Conservation (phyloP, 225 moss, liverwort and hornwort species). For the Lunularia cruciata region DNA sequence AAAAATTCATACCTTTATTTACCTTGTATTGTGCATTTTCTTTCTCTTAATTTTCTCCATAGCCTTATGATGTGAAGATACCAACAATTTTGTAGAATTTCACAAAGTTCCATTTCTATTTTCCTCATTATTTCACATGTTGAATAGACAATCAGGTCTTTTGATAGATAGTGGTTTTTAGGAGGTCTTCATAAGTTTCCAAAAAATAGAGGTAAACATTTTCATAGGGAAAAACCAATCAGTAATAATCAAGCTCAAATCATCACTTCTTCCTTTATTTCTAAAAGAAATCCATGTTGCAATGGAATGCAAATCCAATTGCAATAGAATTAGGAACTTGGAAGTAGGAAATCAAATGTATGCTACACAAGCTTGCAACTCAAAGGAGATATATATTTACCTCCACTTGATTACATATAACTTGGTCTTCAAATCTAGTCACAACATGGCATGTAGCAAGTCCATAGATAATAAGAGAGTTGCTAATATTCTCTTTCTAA, state of each 20-base stretch:
- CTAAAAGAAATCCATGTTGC: no score
- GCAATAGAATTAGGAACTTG: no score
- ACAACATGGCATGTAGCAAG: conserved; percentile 88
- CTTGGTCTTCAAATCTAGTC: conserved; percentile 66
- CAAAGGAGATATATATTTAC: conserved; percentile 16
- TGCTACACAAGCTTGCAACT: background rate
- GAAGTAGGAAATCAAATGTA: no score
- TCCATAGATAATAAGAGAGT: conserved; percentile 55
- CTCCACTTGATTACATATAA: conserved; percentile 91
- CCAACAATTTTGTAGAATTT: no score
- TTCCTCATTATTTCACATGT: no score
- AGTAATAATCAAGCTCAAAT: background rate
- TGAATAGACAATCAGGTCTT: conserved; percentile 48
- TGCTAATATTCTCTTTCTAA: conserved; percentile 36
- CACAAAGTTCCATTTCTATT: no score
- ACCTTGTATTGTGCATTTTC: no score
- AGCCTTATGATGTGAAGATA: no score
- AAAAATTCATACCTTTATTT: no score
- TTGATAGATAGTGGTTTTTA: conserved; percentile 58
- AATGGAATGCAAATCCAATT: no score
- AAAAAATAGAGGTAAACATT: conserved; percentile 78
- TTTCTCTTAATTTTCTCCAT: no score
- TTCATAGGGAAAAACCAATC: conserved; percentile 48
- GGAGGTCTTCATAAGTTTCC: conserved; percentile 64
- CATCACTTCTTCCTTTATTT: no score